Percentiles rank a stretch among this genome's conserved stretches.
Evolutionary conservation across 257 asterid genomes (phyloP).

Genomic region (Capsicum rhomboideum): DNA sequence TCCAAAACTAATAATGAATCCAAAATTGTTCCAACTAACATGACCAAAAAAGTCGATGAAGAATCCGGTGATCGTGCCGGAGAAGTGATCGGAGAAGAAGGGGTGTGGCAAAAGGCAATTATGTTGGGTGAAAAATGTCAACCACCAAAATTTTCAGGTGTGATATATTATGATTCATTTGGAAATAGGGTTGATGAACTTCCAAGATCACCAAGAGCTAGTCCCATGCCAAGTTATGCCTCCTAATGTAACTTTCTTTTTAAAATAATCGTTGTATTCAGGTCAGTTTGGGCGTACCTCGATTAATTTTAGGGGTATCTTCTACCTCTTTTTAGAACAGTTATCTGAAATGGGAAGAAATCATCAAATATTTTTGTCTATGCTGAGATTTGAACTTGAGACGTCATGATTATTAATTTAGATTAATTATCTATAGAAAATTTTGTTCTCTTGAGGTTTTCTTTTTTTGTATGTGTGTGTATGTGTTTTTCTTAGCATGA

Average conservation of each 20-base stretch:
- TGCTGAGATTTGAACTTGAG: too few relatives aligned
- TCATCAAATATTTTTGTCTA: too few relatives aligned
- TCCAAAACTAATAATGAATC: not conserved
- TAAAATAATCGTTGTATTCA: too few relatives aligned
- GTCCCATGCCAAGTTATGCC: constrained; percentile 21
- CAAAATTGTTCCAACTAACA: constrained; percentile 10
- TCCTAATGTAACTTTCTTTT: too few relatives aligned
- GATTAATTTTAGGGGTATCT: too few relatives aligned
- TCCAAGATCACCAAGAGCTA: constrained; percentile 67
- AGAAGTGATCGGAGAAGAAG: constrained; percentile 26
- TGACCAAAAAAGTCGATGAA: not conserved
- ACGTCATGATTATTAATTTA: not conserved
- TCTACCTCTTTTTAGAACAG: too few relatives aligned
- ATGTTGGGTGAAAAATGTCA: constrained; percentile 80
- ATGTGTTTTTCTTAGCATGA: not conserved
- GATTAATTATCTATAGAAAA: not conserved
- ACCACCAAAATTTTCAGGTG: constrained; percentile 82
- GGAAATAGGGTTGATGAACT: constrained; percentile 70
- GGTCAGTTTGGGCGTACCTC: too few relatives aligned
- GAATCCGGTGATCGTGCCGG: not conserved
- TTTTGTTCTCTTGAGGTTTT: not conserved
- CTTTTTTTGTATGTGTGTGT: not conserved
- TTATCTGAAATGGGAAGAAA: too few relatives aligned
- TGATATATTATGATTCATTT: constrained; percentile 47
- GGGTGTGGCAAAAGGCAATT: constrained; percentile 80